Evolutionary conservation across 2,329 filamentous ascomycete species (phyloP), one percentile per base, ranked within the genome.

Genomic region (Calonectria pseudoreteaudii): DNA sequence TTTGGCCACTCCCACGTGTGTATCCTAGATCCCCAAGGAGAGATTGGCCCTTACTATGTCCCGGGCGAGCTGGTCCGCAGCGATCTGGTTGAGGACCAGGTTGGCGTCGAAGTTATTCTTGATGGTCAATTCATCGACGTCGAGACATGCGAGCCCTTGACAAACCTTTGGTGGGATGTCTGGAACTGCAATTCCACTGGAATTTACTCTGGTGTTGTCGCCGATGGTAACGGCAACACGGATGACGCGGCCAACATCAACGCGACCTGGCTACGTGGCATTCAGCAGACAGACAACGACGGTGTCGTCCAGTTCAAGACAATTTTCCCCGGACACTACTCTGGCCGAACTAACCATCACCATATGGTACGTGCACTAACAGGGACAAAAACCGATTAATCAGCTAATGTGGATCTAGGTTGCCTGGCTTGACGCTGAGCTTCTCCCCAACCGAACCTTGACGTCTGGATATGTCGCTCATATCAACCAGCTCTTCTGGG

Each of bases 401-500:
- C 26, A 53, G 26, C 30, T 28, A 53, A 28, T 53, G 9, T 53
- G 14, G 26, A 28, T n/a, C 18, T 11, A 53, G 50, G 50, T 53
- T 28, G 50, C 50, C 9, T 53, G 50, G 50, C 23, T 74, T 26
- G 76, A 79, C 58, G 77, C 81, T 16, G 80, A 80, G 20, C 76
- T 85, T 23, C 83, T 86, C 53, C 73, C 83, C 56, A 90, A 91
- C 83, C 84, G 85, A 76, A 90, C 89, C 71, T 83, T 90, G 72
- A 66, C 50, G 23, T 80, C 82, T 28, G 87, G 85, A 70, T 85
- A 87, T 23, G 85, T 88, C 60, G 86, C 88, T 2, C 89, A 92
- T 80, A 86, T 91, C 38, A 90, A 90, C 28, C 90, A 92, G 79
- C 81, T 91, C 69, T 92, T 90, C 85, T 89, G 91, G 79, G 89